Conservation (phyloP, 345 rosid species). For the Camelina neglecta region DNA sequence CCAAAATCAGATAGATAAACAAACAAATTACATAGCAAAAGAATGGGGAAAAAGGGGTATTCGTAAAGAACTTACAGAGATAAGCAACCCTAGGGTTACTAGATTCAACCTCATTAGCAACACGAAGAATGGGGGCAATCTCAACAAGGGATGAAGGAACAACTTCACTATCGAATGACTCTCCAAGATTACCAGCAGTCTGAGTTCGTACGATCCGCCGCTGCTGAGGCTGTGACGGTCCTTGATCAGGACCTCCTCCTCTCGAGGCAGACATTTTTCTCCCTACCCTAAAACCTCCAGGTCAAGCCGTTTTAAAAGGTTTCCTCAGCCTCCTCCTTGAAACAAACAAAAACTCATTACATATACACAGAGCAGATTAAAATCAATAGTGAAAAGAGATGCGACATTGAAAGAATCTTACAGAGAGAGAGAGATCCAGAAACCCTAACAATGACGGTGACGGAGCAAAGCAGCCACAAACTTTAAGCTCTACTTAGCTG, state of each 20-base stretch:
- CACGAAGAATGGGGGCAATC: slow-evolving; percentile 99
- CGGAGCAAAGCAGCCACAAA: slow-evolving; percentile 32
- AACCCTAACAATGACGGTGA: slow-evolving; percentile 40
- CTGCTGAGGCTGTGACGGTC: slow-evolving; percentile 51
- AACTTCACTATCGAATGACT: slow-evolving; percentile 93
- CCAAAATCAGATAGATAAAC: not conserved
- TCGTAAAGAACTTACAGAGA: slow-evolving; percentile 66
- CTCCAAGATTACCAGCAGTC: slow-evolving; percentile 93
- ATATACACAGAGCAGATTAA: not conserved
- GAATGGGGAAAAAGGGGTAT: not conserved
- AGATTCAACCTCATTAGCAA: slow-evolving; percentile 96
- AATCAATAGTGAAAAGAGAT: slow-evolving; percentile 17
- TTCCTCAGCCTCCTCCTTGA: not conserved
- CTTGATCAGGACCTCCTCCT: slow-evolving; percentile 59
- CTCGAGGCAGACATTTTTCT: slow-evolving; percentile 58
- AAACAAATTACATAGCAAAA: slow-evolving; percentile 11
- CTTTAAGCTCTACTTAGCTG: slow-evolving; percentile 55
- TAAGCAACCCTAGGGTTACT: slow-evolving; percentile 95
- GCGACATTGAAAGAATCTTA: slow-evolving; percentile 30
- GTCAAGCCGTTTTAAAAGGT: not conserved
- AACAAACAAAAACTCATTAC: slow-evolving; percentile 14
- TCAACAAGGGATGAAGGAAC: slow-evolving; percentile 95
- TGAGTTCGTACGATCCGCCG: slow-evolving; percentile 82
- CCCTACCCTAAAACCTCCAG: slow-evolving; percentile 33
- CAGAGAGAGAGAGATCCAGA: slow-evolving; percentile 39